phyloP scores from a whole-genome alignment of 495 filamentous ascomycete genomes.

The Pseudomonodictys pantanalensis region DNA sequence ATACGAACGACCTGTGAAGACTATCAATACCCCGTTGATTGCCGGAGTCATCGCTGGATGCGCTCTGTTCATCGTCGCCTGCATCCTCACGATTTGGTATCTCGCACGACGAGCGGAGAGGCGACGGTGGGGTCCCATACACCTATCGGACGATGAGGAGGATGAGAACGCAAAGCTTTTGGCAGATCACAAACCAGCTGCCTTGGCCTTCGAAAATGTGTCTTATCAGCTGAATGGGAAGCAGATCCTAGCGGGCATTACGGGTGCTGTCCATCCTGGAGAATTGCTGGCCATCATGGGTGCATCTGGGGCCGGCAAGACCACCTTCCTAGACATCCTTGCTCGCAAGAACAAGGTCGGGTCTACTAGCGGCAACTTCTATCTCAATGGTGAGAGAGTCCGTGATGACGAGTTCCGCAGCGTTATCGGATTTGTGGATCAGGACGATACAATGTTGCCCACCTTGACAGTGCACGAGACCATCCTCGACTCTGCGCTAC shows the following conservation, averaged over 20 bases:
- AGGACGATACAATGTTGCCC: constrained; percentile 96
- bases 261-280: constrained; percentile 80
- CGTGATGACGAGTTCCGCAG: constrained; percentile 80
- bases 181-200: constrained; percentile 84
- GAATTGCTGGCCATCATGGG: constrained; percentile 98
- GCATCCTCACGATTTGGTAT: constrained; percentile 84
- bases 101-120: constrained; percentile 66
- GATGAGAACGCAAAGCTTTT: constrained; percentile 84
- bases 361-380: constrained; percentile 74
- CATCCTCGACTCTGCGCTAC: constrained; percentile 87
- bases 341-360: constrained; percentile 97
- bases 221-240: constrained; percentile 84
- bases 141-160: constrained; percentile 80
- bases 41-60: constrained; percentile 88
- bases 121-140: constrained; percentile 68
- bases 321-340: constrained; percentile 93
- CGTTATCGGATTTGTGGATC: constrained; percentile 94
- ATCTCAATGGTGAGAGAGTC: constrained; percentile 89
- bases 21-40: constrained; percentile 96
- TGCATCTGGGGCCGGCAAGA: constrained; percentile 95
- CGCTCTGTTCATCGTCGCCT: constrained; percentile 80
- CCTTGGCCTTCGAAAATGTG: constrained; percentile 84
- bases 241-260: constrained; percentile 75
- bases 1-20: constrained; percentile 81
- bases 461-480: constrained; percentile 98